Conservation (phyloP, 352 stramenopile species). For the Phytophthora constricta region DNA sequence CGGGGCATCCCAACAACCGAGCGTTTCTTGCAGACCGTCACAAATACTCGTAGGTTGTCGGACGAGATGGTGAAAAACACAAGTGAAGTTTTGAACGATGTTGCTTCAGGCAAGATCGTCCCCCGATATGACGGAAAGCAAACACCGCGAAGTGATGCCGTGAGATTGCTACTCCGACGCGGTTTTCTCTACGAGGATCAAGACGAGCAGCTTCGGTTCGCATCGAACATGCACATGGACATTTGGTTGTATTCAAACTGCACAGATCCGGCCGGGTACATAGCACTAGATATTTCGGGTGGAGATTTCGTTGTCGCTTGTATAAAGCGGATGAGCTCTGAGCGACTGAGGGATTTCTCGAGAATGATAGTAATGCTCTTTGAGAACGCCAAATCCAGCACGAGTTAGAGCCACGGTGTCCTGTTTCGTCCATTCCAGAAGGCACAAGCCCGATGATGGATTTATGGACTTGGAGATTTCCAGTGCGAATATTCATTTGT, state of each 20-base stretch:
- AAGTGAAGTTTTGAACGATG: constrained; percentile 11
- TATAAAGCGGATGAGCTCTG: constrained; percentile 20
- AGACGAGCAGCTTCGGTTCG: constrained; percentile 11
- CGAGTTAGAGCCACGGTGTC: constrained; percentile 22
- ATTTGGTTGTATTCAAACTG: constrained; percentile 28
- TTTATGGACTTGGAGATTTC: constrained; percentile 33
- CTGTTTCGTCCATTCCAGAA: constrained; percentile 24
- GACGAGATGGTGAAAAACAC: too few species aligned
- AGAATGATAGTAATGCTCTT: constrained; percentile 17
- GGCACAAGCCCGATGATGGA: constrained; percentile 18
- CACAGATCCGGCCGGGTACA: constrained; percentile 27
- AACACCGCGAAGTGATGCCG: constrained; percentile 24
- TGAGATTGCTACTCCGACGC: constrained; percentile 20
- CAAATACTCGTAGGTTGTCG: too few species aligned
- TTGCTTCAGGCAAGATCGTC: constrained; percentile 28
- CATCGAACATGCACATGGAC: constrained; percentile 25
- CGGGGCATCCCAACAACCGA: background rate
- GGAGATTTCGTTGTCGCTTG: constrained; percentile 28
- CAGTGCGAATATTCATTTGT: constrained; percentile 19
- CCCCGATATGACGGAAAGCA: constrained; percentile 5
- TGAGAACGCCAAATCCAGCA: constrained; percentile 37
- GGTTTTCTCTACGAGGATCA: constrained; percentile 21
- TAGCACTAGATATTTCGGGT: constrained; percentile 28
- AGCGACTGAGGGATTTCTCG: constrained; percentile 21
- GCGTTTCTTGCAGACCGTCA: too few species aligned